Evolutionary conservation across 192 early-diverging fungal genomes (phyloP).

Genomic region (Cladochytrium replicatum): DNA sequence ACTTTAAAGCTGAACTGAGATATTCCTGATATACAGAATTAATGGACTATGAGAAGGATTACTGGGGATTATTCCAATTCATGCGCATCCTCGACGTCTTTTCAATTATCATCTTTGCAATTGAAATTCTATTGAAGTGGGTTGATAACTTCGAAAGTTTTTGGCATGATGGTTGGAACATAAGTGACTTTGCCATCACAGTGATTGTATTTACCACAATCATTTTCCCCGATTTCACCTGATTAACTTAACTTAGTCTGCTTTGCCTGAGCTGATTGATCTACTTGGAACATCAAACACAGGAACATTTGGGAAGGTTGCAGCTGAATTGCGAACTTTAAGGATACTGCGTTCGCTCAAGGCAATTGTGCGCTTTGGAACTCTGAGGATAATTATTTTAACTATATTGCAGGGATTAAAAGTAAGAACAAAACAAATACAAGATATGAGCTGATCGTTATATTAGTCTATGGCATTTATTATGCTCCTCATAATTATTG

Average conservation of each 20-base stretch:
- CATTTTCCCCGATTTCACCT: too few relatives aligned
- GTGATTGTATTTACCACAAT: slow-evolving; percentile 9
- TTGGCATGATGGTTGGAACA: slow-evolving; percentile 21
- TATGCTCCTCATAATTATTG: slow-evolving; percentile 29
- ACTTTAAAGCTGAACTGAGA: too few relatives aligned
- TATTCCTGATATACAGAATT: too few relatives aligned
- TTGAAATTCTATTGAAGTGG: slow-evolving; percentile 11
- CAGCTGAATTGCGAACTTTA: too few relatives aligned
- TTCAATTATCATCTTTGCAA: slow-evolving; percentile 4
- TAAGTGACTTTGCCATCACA: slow-evolving; percentile 11
- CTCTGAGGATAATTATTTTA: slow-evolving; percentile 28
- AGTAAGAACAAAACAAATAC: background rate
- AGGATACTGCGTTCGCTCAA: too few relatives aligned
- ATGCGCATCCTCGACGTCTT: slow-evolving; percentile 13
- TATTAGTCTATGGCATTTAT: slow-evolving; percentile 31
- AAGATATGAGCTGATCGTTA: background rate
- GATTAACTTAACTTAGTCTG: too few relatives aligned
- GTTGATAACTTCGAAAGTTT: slow-evolving; percentile 11
- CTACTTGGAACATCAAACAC: too few relatives aligned
- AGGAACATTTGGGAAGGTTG: too few relatives aligned
- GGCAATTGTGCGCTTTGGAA: too few relatives aligned
- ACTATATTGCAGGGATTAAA: slow-evolving; percentile 34
- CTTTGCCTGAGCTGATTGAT: too few relatives aligned
- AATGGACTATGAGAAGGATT: too few relatives aligned
- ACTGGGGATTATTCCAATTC: slow-evolving; percentile 22